Base-by-base conservation (phyloP, 495 filamentous ascomycete genomes). In the Podospora conica region DNA sequence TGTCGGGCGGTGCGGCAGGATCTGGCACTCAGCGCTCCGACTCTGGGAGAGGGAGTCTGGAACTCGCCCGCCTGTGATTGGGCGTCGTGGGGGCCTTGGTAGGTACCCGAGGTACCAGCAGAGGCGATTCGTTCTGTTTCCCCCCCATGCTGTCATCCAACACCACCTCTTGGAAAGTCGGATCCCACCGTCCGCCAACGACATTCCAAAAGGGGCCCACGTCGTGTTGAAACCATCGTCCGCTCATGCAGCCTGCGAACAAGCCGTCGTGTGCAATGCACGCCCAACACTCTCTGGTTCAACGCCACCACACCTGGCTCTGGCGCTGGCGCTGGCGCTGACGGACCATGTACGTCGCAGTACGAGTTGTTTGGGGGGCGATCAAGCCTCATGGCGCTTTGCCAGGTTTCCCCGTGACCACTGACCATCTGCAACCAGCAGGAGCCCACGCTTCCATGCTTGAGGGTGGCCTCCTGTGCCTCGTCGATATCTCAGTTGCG, bases 111-210 rank as follows among this genome's bases (percentile, higher is more conserved):
- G 57, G 33, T 2, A 28, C 58, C 54, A 53, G n/a, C n/a, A 27
- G 20, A 11, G 24, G 54, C 27, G 22, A 24, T 64, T 64, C 24
- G 33, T 28, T 31, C 31, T 67, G 29, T 61, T 63, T 23, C 64
- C 48, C 64, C 48, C 57, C 57, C 65, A 64, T 67, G 65, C 59
- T 70, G 68, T 70, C 68, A 69, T 66, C 61, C 61, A 63, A 55
- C 61, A 53, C 40, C 33, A 55, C 61, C 22, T 18, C 40, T 24
- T 24, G 48, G 40, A 48, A 48, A 48, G 31, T 53, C n/a, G 33
- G 53, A 53, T 24, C 60, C 62, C 68, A 61, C 53, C 66, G 61
- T 27, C 57, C 55, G 53, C 61, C 55, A 60, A 63, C 40, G 60
- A 55, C 55, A 53, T 40, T 29, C 27, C 18, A 53, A 53, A 63